Evolutionary conservation across 768 basidiomycete species (phyloP), one percentile per base, ranked within the genome.

Genomic region (Omphalotus guepiniiformis): DNA sequence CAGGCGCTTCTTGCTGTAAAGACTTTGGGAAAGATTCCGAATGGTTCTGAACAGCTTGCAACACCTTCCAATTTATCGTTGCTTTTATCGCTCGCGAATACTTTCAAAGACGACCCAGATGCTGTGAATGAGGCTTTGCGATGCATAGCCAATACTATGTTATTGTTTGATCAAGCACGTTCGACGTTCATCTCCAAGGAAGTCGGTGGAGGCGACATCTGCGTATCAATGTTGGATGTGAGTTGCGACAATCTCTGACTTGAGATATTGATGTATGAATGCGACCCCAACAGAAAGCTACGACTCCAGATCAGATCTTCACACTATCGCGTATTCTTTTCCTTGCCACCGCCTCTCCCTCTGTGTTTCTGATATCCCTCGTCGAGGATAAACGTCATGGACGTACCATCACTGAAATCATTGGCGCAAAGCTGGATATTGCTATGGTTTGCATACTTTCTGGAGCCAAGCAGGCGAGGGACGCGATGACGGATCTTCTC

Each of bases 401-500:
- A 12, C 68, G 68, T 35, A 76, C 74, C n/a, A 70, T 85, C 34
- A 64, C 83, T 39, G 85, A 88, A 18, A 74, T 85, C 42, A 73
- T 90, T 19, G 68, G 63, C 12, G 46, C 64, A 12, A 86, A 86
- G 53, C 68, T 88, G 15, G 88, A 88, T 49, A 61, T 73, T 26
- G 68, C 88, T 25, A 65, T 70, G 3, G 63, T 60, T 34, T 67
- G 64, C 40, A 69, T 85, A 49, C 70, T 80, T 34, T 64, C 69
- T 32, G 75, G 80, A 48, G 58, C 73, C 16, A 70, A 75, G 52
- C 71, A 79, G 68, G 71, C 80, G 25, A 75, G 74, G 54, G 88
- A 90, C 47, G 90, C 93, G 2, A 75, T 87, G 69, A 75, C 78
- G 3, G 93, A 97, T 63, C 60, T 93, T 21, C 74, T 97, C 47